Percentiles rank a stretch among this genome's conserved stretches.
Conservation (phyloP, 768 basidiomycete species). For the Termitomyces sp. region DNA sequence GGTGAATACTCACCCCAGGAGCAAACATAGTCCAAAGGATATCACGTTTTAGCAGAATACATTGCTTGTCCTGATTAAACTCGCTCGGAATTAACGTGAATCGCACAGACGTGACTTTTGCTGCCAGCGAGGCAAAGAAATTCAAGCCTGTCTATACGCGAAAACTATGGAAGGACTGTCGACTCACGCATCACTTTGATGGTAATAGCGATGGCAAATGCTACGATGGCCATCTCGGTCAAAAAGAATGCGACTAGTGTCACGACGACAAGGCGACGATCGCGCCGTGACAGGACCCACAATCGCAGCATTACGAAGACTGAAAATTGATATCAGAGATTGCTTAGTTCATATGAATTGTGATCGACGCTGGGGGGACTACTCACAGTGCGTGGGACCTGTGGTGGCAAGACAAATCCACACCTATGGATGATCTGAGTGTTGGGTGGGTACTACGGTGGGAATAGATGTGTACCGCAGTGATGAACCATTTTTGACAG, state of each 20-base stretch:
- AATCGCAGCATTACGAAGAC: constrained; percentile 39
- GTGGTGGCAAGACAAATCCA: constrained; percentile 35
- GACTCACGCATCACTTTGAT: constrained; percentile 27
- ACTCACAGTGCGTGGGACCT: constrained; percentile 34
- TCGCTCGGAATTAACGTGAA: background rate
- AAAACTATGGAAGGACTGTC: background rate
- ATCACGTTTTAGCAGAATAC: background rate
- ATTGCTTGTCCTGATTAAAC: background rate
- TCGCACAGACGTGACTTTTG: background rate
- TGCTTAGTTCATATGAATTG: background rate
- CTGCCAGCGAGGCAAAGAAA: background rate
- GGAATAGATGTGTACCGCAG: constrained; percentile 10
- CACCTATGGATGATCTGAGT: constrained; percentile 19
- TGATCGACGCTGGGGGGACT: background rate
- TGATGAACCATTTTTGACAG: constrained; percentile 17
- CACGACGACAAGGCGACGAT: constrained; percentile 24
- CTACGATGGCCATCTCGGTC: constrained; percentile 26
- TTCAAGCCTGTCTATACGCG: background rate
- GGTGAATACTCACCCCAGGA: constrained; percentile 4
- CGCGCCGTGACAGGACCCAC: constrained; percentile 35
- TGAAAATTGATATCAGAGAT: constrained; percentile 11
- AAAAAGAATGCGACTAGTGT: constrained; percentile 29
- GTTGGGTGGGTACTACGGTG: background rate
- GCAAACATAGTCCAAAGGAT: constrained; percentile 10
- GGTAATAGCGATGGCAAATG: constrained; percentile 24